Evolutionary conservation across 208 protist genomes (phyloP).

Genomic region (Wallacemonas collosoma): DNA sequence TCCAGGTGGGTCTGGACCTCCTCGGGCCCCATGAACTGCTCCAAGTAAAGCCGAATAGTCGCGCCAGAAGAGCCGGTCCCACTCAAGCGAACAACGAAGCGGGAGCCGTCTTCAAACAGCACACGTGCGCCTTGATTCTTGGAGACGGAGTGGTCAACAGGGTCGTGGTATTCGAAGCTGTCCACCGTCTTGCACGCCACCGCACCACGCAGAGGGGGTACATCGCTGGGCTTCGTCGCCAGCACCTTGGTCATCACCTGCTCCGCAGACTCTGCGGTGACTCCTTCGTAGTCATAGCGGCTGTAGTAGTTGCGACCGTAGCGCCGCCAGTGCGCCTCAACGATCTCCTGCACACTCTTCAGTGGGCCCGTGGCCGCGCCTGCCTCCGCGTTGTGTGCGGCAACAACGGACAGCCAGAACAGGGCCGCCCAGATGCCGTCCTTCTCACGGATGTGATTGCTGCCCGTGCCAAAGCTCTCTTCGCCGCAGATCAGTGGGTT

Average conservation of each 20-base stretch:
- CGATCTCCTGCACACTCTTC: constrained; percentile 88
- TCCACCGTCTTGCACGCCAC: constrained; percentile 78
- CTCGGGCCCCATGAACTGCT: constrained; percentile 91
- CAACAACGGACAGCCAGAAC: constrained; percentile 96
- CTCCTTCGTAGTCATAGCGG: constrained; percentile 98
- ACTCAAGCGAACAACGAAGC: constrained; percentile 96
- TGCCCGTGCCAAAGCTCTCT: constrained; percentile 98
- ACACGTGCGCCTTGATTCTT: constrained; percentile 94
- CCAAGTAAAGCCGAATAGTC: constrained; percentile 97
- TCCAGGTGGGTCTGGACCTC: constrained; percentile 42
- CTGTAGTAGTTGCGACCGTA: constrained; percentile 98
- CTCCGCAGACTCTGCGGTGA: constrained; percentile 79
- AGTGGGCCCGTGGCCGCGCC: constrained; percentile 43
- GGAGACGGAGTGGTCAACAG: constrained; percentile 92
- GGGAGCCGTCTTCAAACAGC: constrained; percentile 94
- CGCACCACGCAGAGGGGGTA: constrained; percentile 41
- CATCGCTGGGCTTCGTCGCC: constrained; percentile 24
- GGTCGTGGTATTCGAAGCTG: constrained; percentile 97
- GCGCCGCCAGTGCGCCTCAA: constrained; percentile 92
- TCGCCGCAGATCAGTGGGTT: constrained; percentile 96
- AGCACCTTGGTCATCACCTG: constrained; percentile 85
- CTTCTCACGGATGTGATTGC: constrained; percentile 98
- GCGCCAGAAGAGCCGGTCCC: constrained; percentile 96
- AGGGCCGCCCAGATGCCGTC: constrained; percentile 98
- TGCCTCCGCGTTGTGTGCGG: constrained; percentile 36